Evolutionary conservation across 2,329 filamentous ascomycete genomes (phyloP).

Genomic region (Fusarium verrucosum): DNA sequence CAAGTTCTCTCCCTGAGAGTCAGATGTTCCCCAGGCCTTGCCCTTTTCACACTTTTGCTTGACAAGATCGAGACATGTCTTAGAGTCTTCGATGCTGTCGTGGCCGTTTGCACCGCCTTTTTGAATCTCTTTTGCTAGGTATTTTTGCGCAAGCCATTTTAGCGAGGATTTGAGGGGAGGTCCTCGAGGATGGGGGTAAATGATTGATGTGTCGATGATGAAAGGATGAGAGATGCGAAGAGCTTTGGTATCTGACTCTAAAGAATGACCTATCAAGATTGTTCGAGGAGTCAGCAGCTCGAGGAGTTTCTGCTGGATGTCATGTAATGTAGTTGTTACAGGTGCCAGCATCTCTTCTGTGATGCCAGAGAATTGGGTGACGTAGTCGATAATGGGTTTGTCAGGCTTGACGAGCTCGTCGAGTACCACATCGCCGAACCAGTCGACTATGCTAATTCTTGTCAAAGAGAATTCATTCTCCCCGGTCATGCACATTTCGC

Average conservation of each 20-base stretch:
- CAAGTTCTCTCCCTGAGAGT: slow-evolving; percentile 83
- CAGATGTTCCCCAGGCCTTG: slow-evolving; percentile 82
- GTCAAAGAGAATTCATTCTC: slow-evolving; percentile 84
- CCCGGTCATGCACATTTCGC: slow-evolving; percentile 95
- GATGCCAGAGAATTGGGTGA: slow-evolving; percentile 92
- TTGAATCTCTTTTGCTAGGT: slow-evolving; percentile 87
- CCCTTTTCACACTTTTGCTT: slow-evolving; percentile 97
- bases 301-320: slow-evolving; percentile 83
- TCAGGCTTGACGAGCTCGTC: slow-evolving; percentile 93
- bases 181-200: slow-evolving; percentile 90
- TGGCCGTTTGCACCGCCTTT: slow-evolving; percentile 80
- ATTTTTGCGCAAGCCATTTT: slow-evolving; percentile 89
- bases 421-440: slow-evolving; percentile 83
- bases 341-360: slow-evolving; percentile 83
- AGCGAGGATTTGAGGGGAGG: slow-evolving; percentile 89
- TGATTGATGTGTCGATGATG: slow-evolving; percentile 88
- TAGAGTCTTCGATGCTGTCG: slow-evolving; percentile 91
- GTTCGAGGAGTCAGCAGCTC: slow-evolving; percentile 75
- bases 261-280: slow-evolving; percentile 81
- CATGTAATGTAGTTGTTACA: slow-evolving; percentile 82
- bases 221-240: slow-evolving; percentile 90
- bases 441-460: slow-evolving; percentile 85
- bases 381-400: slow-evolving; percentile 88
- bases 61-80: slow-evolving; percentile 88
- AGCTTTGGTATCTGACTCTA: slow-evolving; percentile 85